Base-by-base conservation (phyloP, 148 eudicot species). In the Selenicereus undatus region DNA sequence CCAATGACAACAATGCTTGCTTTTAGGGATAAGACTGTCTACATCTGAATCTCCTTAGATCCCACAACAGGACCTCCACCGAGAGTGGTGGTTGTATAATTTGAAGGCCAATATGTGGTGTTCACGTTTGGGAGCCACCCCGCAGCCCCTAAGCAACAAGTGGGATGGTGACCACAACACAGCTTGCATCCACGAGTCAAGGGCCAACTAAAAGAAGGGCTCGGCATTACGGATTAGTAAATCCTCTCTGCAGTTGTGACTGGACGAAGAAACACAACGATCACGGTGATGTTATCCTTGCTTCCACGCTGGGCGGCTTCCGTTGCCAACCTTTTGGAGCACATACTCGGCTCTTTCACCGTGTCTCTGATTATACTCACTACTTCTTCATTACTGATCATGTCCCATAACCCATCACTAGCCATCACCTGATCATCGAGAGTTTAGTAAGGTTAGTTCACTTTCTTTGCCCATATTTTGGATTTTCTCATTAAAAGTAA, bases 321-420 rank as follows among this genome's bases (percentile, higher is more conserved):
- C 12, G 97, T 93, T 71, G 95, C 98, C 86, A 96, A 79, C 83
- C 99, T 89, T 90, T 96, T 96, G 22, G 98, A 90, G 81, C 98
- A 96, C 98, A 96, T 91, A 48, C 85, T 89, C 0, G 98, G 89
- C 83, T 96, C 99, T 88, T 96, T 96, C 20, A 96, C 99, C 0
- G 99, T 96, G 88, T 92, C 95, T 88, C 84, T 88, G 43, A 96
- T 90, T 80, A 94, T 92, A 76, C 86, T 86, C 64, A 89, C 85
- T 18, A 89, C 91, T 75, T 96, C 95, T 77, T 79, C 83, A 65
- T 91, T 89, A 87, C 89, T 91, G 71, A 96, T 77, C 42, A 89
- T 94, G 81, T 94, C 98, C 99, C 99, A 96, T 0, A 96, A 89
- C 71, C 99, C 98, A 74, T 96, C 99, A 76, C 99, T 96, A 32